Base-by-base conservation (phyloP, 371 early-diverging fungal genomes). In the Mucor sp. region DNA sequence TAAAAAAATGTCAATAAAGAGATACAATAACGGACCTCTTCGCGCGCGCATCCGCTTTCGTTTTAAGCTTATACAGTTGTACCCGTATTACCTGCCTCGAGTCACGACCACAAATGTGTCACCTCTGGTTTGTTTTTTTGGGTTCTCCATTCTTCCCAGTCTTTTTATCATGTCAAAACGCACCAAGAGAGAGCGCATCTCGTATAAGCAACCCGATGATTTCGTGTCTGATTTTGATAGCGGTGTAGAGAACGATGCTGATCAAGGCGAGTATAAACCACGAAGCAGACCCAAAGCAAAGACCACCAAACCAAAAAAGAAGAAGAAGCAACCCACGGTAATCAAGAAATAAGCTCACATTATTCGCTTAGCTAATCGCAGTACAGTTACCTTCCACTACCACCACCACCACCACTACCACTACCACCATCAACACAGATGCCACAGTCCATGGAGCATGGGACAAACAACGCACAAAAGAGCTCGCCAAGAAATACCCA, bases 401-500 rank as follows among this genome's bases (percentile, higher is more conserved):
- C n/a, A n/a, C n/a, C n/a, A n/a, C n/a, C n/a, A n/a, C n/a, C n/a
- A n/a, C 35, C 35, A 35, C 8, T 7, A 43, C 43, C 17, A 43
- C 43, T n/a, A 43, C 6, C 15, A 4, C 37, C 12, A 12, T 12
- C 37, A 47, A 21, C 21, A 21, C 47, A 47, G 41, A 41, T 17
- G 41, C 41, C 17, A 19, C 21, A 47, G 21, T 47, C 2, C 47
- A 47, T 21, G 21, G 35, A 8, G 12, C 32, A 35, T 62, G 50
- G 50, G 48, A 62, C 32, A 25, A 28, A 35, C 17, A 41, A 14
- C n/a, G 32, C n/a, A 21, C 84, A 17, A 67, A 75, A 41, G 64
- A 74, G 19, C 72, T 92, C 30, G 80, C 91, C 1, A 67, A 70
- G 12, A 74, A 81, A 32, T 80, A 89, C 43, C 92, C 91, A 1